Base-by-base conservation (phyloP, 23 red algal species). In the Cyanidioschyzon merolae region DNA sequence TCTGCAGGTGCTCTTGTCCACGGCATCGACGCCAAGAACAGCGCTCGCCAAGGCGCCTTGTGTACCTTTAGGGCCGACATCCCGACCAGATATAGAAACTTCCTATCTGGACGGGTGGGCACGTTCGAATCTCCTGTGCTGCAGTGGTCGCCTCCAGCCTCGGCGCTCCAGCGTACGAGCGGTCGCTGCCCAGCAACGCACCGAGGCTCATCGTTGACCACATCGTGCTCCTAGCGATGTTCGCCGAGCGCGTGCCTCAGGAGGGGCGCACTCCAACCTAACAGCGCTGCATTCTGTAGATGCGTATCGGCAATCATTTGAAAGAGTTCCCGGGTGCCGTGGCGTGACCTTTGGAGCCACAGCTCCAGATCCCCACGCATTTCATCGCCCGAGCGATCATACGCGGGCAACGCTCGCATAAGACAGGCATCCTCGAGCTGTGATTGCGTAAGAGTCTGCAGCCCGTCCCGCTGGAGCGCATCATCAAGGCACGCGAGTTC, bases 391-490 rank as follows among this genome's bases (percentile, higher is more conserved):
- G 63, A 17, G 29, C 63, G 63, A 35, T 35, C 29, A 35, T 27
- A 71, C 12, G 63, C 63, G 12, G 63, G 63, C 12, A 71, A 27
- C 12, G n/a, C 63, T 3, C 63, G 63, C 63, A 71, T 71, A 7
- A 71, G 63, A 32, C 63, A 71, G 12, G 63, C 63, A 32, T 71
- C 63, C n/a, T 25, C 63, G 29, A 71, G 63, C 29, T 71, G 63
- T 25, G 63, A 32, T 12, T 25, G n/a, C 21, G 21, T 35, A 7
- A 71, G 63, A 3, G 63, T 71, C 7, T 3, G n/a, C 63, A 71
- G n/a, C 7, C 63, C 63, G 29, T 35, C 21, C 12, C 32, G 63
- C 32, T 35, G 63, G 12, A 71, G 30, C 16, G 63, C 63, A 25
- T 32, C 63, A 71, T 71, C 63, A 7, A 71, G 32, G n/a, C 32